Evolutionary conservation across 208 protist species (phyloP), one percentile per base, ranked within the genome.

Genomic region (Trypanosoma rangeli): DNA sequence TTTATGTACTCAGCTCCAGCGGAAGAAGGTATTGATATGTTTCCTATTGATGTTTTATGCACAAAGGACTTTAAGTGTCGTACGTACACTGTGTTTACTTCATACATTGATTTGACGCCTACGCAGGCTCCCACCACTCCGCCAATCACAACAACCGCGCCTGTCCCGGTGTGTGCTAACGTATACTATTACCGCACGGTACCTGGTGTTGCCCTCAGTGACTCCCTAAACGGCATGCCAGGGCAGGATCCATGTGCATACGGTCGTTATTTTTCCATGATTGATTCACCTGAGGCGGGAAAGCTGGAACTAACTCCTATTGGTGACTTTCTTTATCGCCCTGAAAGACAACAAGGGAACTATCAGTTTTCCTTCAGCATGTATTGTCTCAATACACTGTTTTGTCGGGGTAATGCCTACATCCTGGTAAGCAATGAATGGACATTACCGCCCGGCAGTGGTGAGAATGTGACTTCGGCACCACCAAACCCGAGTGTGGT

Each of bases 151-250:
- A 35, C 70, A 8, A 42, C 31, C 3, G 20, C 52, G 7, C 70
- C 67, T 68, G 59, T 94, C 48, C 76, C 62, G 31, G 57, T 80
- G 53, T 94, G 89, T 59, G 78, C 89, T 28, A 87, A 81, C 39
- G 83, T 91, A 44, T 94, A 94, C 75, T 89, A 91, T 75, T 94
- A 91, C 81, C 24, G 80, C 28, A 80, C 79, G 18, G 64, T 67
- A 0, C 79, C 86, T 18, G 77, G 79, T 15, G 74, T 79, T 35
- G 73, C 79, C 10, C 66, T 92, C 18, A 90, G 80, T 63, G 72
- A 65, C 28, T 89, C 89, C 33, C 83, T 94, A 39, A 81, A 69
- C 56, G 78, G 80, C 42, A 70, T 88, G 66, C 75, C 79, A 3
- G 78, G 81, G 8, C 75, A 92, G 66, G 79, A 87, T 67, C n/a